Base-by-base conservation (phyloP, 2,329 filamentous ascomycete species). In the Exophiala sideris region DNA sequence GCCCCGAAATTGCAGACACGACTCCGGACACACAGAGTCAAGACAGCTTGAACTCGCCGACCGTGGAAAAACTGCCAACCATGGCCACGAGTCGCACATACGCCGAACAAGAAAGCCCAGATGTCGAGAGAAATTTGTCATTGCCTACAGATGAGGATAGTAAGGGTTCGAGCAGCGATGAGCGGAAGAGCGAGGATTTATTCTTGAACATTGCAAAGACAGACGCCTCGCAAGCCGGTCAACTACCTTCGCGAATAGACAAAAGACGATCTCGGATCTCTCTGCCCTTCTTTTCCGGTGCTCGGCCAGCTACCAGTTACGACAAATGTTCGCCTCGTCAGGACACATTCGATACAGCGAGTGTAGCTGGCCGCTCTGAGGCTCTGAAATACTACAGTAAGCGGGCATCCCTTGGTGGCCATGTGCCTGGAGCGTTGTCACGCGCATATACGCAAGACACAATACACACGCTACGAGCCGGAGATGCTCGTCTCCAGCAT, bases 141-240 rank as follows among this genome's bases (percentile, higher is more conserved):
- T 29, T 29, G 24, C 20, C 48, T 18, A 46, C 54, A n/a, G 56
- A 61, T 18, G 55, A 61, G 36, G 65, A 67, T 44, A 67, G 63
- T 48, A 68, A 65, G 53, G 68, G 62, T 39, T 66, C 66, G 16
- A 65, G 67, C 44, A 64, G 67, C 36, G 71, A 75, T 35, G 71
- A 75, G 39, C 66, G 66, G 24, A 71, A 69, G 54, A 73, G 69
- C 54, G 73, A 75, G 48, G 74, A 76, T 64, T 61, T 76, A 24
- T 76, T 76, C 57, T 60, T 76, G 50, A 76, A 76, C 56, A 76
- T 76, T 54, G 74, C 74, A 9, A 70, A 70, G 58, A 67, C 70
- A 4, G 72, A 73, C 48, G 70, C 70, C 5, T 56, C 54, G 10
- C 57, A 52, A 21, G 54, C 21, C 10, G 52, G 47, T 11, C 50